Percentiles rank a stretch among this genome's conserved stretches.
phyloP scores from a whole-genome alignment of 2,329 filamentous ascomycete genomes.

The Alternaria atra region DNA sequence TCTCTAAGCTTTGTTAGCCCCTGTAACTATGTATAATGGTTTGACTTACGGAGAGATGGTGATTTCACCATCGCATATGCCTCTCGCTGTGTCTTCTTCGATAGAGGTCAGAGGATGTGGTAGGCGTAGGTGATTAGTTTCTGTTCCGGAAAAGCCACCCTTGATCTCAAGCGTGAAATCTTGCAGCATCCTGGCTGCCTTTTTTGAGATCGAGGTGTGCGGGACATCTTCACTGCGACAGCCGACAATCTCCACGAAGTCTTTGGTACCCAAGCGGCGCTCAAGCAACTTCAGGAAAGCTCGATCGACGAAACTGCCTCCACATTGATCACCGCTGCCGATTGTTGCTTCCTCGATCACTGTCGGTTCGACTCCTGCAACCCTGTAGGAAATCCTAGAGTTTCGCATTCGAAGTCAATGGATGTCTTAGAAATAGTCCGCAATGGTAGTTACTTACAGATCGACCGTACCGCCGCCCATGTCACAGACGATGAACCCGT shows the following conservation, averaged over 20 bases:
- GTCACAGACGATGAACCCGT: conserved; percentile 42
- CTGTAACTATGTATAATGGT: too few species aligned
- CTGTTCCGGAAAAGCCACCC: conserved; percentile 29
- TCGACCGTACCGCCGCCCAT: conserved; percentile 45
- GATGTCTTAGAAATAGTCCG: neutral
- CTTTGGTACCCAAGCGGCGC: conserved; percentile 21
- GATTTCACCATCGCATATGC: conserved; percentile 38
- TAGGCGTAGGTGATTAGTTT: conserved; percentile 26
- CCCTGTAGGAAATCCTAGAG: conserved; percentile 29
- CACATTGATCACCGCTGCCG: conserved; percentile 38
- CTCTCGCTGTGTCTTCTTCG: conserved; percentile 26
- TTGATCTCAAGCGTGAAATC: conserved; percentile 33
- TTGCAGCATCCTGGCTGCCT: conserved; percentile 28
- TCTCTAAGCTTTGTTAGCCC: conserved; percentile 11
- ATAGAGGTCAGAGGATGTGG: conserved; percentile 28
- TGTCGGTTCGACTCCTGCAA: conserved; percentile 19
- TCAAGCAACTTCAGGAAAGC: conserved; percentile 36
- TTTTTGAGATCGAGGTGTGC: conserved; percentile 21
- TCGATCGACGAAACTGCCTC: conserved; percentile 39
- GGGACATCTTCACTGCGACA: conserved; percentile 17
- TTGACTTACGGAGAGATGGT: conserved; percentile 26
- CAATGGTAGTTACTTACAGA: conserved; percentile 7
- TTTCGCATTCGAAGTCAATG: neutral
- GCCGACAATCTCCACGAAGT: conserved; percentile 34
- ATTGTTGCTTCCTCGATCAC: conserved; percentile 33